A percentile compares a stretch with the other conserved stretches of the same genome.
These are phyloP conservation scores for Daedaleopsis nitida DNA, from an alignment of 768 basidiomycete species.

Conservation along the genomic window DNA sequence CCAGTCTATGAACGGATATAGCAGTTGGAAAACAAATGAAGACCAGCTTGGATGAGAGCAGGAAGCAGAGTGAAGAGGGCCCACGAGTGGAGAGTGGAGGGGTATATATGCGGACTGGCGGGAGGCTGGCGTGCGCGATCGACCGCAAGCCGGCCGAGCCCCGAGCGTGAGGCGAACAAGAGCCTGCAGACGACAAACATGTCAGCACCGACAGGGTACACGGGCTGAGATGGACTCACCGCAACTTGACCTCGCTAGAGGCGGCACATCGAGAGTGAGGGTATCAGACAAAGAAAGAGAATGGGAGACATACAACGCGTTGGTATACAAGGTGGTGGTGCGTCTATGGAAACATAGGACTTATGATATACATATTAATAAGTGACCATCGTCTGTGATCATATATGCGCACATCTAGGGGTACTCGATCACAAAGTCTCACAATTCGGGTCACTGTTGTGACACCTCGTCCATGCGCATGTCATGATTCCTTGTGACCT, in stretches of 20 bases:
- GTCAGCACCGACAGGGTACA: background rate
- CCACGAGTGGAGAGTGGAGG: background rate
- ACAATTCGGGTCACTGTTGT: background rate
- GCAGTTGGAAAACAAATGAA: background rate
- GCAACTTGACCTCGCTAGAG: background rate
- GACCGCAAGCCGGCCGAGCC: background rate
- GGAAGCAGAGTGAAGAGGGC: background rate
- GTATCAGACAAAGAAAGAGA: background rate
- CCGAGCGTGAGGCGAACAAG: background rate
- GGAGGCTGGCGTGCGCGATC: background rate
- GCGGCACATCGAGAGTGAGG: background rate
- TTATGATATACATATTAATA: conserved; percentile 18
- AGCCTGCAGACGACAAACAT: background rate
- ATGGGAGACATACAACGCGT: background rate
- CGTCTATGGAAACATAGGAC: conserved; percentile 9
- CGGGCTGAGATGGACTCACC: background rate
- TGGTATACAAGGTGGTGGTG: conserved; percentile 12
- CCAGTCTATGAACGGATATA: background rate
- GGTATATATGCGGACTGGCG: background rate
- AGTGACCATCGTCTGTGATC: conserved; percentile 1
- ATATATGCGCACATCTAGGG: background rate
- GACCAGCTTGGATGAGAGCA: conserved; percentile 2
- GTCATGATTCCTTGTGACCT: conserved; percentile 25
- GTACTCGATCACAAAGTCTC: background rate
- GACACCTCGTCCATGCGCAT: background rate